Evolutionary conservation across 805 yeast genomes (phyloP).

Genomic region (Candida xyloterini): DNA sequence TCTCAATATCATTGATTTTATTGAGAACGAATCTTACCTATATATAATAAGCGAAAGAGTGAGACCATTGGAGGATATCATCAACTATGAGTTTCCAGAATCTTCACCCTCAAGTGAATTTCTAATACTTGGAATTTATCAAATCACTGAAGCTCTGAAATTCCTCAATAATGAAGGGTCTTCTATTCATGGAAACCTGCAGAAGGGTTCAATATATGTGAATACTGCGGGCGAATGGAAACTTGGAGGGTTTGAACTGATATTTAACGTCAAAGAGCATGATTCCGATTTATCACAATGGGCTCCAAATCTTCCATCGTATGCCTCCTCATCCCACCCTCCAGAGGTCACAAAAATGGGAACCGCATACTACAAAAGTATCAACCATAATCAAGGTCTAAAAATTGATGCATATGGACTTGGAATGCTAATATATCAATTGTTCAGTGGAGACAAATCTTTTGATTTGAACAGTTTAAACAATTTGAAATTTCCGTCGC

Average conservation of each 20-base stretch:
- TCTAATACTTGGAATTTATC: slow-evolving; percentile 52
- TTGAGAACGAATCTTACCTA: slow-evolving; percentile 55
- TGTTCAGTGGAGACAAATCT: slow-evolving; percentile 33
- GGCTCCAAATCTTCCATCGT: slow-evolving; percentile 26
- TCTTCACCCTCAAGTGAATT: slow-evolving; percentile 29
- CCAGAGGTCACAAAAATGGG: slow-evolving; percentile 52
- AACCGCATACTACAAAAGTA: slow-evolving; percentile 34
- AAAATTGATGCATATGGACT: slow-evolving; percentile 64
- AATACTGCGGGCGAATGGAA: slow-evolving; percentile 78
- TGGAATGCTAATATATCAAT: slow-evolving; percentile 51
- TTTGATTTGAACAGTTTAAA: slow-evolving; percentile 10
- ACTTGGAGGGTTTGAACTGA: slow-evolving; percentile 74
- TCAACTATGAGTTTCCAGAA: slow-evolving; percentile 30
- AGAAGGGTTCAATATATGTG: slow-evolving; percentile 57
- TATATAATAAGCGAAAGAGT: slow-evolving; percentile 70
- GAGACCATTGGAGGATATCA: slow-evolving; percentile 44
- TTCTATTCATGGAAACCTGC: slow-evolving; percentile 64
- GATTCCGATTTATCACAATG: slow-evolving; percentile 32
- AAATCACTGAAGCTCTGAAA: slow-evolving; percentile 51
- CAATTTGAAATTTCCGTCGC: slow-evolving; percentile 34
- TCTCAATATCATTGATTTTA: slow-evolving; percentile 56
- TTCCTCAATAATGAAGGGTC: slow-evolving; percentile 56
- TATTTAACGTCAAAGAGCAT: slow-evolving; percentile 47
- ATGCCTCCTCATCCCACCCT: slow-evolving; percentile 35
- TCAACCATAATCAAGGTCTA: slow-evolving; percentile 30